These are phyloP conservation scores for Parastagonospora nodorum DNA, from an alignment of 2,329 filamentous ascomycete species.

Conservation along the genomic window DNA sequence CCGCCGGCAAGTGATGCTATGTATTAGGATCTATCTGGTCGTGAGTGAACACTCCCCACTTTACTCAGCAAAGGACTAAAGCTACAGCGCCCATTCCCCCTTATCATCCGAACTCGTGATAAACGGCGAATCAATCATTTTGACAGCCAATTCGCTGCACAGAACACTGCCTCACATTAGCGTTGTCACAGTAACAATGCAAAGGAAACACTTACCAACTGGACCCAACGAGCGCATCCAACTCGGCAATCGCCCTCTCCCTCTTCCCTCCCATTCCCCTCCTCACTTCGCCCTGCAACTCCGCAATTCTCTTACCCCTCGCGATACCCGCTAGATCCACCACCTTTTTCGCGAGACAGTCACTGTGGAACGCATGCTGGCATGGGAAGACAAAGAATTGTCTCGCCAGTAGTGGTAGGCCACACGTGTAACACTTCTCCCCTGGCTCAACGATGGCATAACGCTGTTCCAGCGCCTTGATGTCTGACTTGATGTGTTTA, in stretches of 20 bases:
- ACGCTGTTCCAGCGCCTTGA: slow-evolving; percentile 80
- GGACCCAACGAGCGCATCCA: slow-evolving; percentile 89
- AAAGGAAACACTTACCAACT: slow-evolving; percentile 70
- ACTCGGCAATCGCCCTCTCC: slow-evolving; percentile 82
- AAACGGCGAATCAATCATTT: slow-evolving; percentile 92
- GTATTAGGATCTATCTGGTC: too few species aligned
- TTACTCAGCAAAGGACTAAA: too few species aligned
- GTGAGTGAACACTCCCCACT: too few species aligned
- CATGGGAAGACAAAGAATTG: slow-evolving; percentile 99
- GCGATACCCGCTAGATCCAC: slow-evolving; percentile 78
- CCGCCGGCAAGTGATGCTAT: too few species aligned
- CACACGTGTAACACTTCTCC: slow-evolving; percentile 89
- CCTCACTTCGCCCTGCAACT: slow-evolving; percentile 82
- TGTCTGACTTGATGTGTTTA: slow-evolving; percentile 87
- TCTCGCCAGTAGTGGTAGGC: slow-evolving; percentile 80
- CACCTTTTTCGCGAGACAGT: slow-evolving; percentile 86
- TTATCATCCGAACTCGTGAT: slow-evolving; percentile 73
- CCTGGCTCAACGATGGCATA: slow-evolving; percentile 97
- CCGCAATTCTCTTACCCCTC: slow-evolving; percentile 78
- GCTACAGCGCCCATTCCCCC: slow-evolving; percentile 75
- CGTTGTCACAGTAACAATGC: background rate
- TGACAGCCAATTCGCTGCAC: slow-evolving; percentile 94
- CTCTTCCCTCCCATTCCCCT: slow-evolving; percentile 75
- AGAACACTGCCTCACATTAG: slow-evolving; percentile 68
- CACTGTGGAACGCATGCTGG: slow-evolving; percentile 96